phyloP scores from a whole-genome alignment of 257 asterid species.

The Pogostemon cablin region DNA sequence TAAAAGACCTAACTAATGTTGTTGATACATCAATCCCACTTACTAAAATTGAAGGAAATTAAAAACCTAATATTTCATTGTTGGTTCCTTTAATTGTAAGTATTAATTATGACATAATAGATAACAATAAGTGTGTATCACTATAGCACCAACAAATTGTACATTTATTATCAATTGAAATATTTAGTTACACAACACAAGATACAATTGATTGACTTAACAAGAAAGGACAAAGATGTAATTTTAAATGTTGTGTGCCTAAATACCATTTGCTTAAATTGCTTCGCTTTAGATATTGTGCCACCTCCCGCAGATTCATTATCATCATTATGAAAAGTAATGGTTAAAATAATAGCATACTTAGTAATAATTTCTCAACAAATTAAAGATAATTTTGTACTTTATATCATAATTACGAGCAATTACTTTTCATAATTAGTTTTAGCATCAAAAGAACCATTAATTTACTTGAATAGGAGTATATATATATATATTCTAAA shows the following conservation, averaged over 20 bases:
- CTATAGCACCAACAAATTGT: constrained; percentile 12
- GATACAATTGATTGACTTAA: background rate
- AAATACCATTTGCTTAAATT: constrained; percentile 11
- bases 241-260: constrained; percentile 10
- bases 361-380: background rate
- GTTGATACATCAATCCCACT: background rate
- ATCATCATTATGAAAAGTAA: constrained; percentile 16
- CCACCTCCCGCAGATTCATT: constrained; percentile 4
- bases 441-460: background rate
- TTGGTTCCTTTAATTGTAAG: constrained; percentile 6
- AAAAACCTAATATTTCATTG: background rate
- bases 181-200: constrained; percentile 22
- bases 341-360: background rate
- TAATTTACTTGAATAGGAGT: background rate
- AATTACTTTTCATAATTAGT: constrained; percentile 5
- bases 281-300: constrained; percentile 3
- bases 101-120: constrained; percentile 15
- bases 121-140: background rate
- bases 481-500: too few relatives aligned
- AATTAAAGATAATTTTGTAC: background rate
- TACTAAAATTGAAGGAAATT: background rate
- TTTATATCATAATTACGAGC: background rate
- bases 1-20: background rate
- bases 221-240: background rate
- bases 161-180: constrained; percentile 20